Evolutionary conservation across 352 stramenopile species (phyloP).

Genomic region (Pythium scleroteichum): DNA sequence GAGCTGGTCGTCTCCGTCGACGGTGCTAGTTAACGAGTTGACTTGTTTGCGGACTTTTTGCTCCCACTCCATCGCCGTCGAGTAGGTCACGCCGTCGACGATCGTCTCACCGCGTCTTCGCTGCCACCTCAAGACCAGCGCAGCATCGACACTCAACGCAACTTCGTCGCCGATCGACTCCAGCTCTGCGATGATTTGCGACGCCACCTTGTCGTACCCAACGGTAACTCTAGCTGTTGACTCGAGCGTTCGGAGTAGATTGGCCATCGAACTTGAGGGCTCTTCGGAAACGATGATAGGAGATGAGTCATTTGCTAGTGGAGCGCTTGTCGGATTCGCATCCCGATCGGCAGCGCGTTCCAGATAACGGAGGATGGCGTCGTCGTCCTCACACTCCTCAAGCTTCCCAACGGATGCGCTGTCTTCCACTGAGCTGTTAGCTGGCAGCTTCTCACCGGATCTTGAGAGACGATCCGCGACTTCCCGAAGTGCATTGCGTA

Average conservation of each 20-base stretch:
- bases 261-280: too few relatives aligned
- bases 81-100: background rate
- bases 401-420: too few relatives aligned
- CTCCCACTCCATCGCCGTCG: conserved; percentile 4
- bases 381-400: background rate
- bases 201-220: background rate
- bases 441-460: background rate
- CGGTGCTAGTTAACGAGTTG: conserved; percentile 17
- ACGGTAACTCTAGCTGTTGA: background rate
- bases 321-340: too few relatives aligned
- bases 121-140: conserved; percentile 9
- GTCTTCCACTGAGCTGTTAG: too few relatives aligned
- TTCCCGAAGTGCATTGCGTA: background rate
- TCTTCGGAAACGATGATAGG: too few relatives aligned
- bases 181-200: background rate
- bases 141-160: conserved; percentile 7
- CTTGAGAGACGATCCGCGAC: too few relatives aligned
- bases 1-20: background rate
- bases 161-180: background rate
- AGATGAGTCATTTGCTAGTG: too few relatives aligned
- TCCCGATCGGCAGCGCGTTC: background rate
- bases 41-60: conserved; percentile 10
- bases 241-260: background rate
- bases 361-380: background rate
- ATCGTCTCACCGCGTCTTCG: background rate